Base-by-base conservation (phyloP, 23 red algal genomes). In the Chondrus crispus region DNA sequence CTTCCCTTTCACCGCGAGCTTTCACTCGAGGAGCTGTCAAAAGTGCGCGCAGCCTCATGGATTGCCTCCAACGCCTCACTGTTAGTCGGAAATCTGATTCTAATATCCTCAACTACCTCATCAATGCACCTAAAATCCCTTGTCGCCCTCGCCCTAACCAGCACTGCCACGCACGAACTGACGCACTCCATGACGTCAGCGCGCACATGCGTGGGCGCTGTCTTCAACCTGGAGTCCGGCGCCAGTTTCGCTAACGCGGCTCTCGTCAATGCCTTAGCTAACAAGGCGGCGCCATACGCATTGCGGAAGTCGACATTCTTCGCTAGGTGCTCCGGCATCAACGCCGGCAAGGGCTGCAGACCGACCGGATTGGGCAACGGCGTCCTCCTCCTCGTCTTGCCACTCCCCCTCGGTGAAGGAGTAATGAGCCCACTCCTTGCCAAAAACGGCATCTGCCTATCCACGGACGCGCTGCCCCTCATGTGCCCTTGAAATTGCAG, bases 151-250 rank as follows among this genome's bases (percentile, higher is more conserved):
- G 89, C 89, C 19, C 79, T 75, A 32, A 92, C 54, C 5, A 92
- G 45, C 24, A 92, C 77, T 3, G 89, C 24, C 2, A 92, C 78
- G 30, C 89, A 92, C 11, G 89, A 62, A 46, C 89, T 92, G 18
- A 92, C 79, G 49, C 89, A 92, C 62, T 92, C 75, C 77, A 92
- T 92, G 22, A 92, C 62, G 55, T 92, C 89, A 16, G 89, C 89
- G 22, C 89, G 33, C 4, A 82, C 40, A 38, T 54, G 42, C 14
- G 60, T 47, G 5, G 77, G 45, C 6, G 51, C 19, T 10, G 55
- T 26, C 50, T 82, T 81, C 22, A 92, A 30, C 20, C 40, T 74
- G 33, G 57, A 47, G n/a, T 81, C 75, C 28, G 42, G 47, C 42
- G 49, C 66, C 51, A 92, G 75, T 71, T 70, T 71, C 12, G 58